Evolutionary conservation across 257 asterid genomes (phyloP), one percentile per base, ranked within the genome.

Genomic region (Penstemon eatonii): DNA sequence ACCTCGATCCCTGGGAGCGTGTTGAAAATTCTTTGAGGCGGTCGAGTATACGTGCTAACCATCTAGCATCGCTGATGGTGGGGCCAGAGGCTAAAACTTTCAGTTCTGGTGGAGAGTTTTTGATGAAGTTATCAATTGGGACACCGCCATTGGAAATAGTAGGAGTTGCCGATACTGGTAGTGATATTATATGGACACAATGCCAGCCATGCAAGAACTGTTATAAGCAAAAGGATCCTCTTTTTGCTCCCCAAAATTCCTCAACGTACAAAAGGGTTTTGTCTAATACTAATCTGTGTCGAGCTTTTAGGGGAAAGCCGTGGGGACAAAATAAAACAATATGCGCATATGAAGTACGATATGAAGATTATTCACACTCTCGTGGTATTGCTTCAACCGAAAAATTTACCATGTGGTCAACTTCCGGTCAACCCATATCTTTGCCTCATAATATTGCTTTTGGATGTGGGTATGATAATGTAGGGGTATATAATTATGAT

Each of bases 101-200:
- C 62, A 11, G n/a, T 7, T 36, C 70, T 9, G 63, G 41, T 7
- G 87, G 90, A 36, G 89, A 80, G 46, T 82, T 75, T 57, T 77
- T 82, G 15, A 70, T 84, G 82, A 74, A 73, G 36, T 45, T 84
- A 39, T 75, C 86, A 3, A 51, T 83, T 19, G 91, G 95, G 6
- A 83, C 78, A 3, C 95, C 86, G 2, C 77, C 89, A 0, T 25
- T 69, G 3, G 70, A 60, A 56, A 73, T 83, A 66, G 59, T 7
- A 3, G 84, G 80, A 43, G 50, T 79, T 51, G 79, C 77, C 4
- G 85, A 83, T 58, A 85, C 85, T 3, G 76, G 76, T 3, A 78
- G 84, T 59, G 67, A 38, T 45, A 65, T 82, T 52, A 69, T 81
- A 6, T 83, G 89, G 89, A 81, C 73, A 1, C 85, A 80, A 6